Evolutionary conservation across 2,329 filamentous ascomycete species (phyloP), one percentile per base, ranked within the genome.

Genomic region (Epichloe elymi): DNA sequence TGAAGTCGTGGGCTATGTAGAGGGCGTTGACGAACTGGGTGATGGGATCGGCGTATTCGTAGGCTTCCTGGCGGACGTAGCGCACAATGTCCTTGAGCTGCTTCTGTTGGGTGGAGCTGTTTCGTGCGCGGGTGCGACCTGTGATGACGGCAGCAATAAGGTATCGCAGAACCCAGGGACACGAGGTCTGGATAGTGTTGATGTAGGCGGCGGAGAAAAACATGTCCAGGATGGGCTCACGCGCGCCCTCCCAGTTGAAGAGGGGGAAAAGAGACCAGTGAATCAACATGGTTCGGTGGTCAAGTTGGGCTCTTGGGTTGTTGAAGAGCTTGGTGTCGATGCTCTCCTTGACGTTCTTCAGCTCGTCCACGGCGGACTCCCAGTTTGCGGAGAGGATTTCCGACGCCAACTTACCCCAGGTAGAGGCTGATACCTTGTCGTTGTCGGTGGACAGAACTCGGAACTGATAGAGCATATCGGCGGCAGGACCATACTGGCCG

Each of bases 251-350:
- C 74, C 88, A 85, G 82, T 98, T 97, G 81, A 97, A 98, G 74
- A 96, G 90, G 55, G 93, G 91, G 81, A 97, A 98, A 55, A 98
- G 83, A 44, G 88, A 84, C 90, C 93, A 98, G 85, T 98, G 93
- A 62, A 95, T 86, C 63, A 98, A 78, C 88, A 91, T 95, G 53
- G 90, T 94, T 66, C 93, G 88, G 78, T 96, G 91, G 68, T 91
- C 85, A 56, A 98, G 85, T 74, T 98, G 93, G 54, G 87, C 90
- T 57, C 96, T 80, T 30, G 91, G 87, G 77, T 95, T 96, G 79
- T 85, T 93, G 79, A 95, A 96, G 56, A 97, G 83, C 67, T 89
- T 88, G 53, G 85, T 88, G 69, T 98, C 93, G 69, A 98, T 97
- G 63, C 76, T 79, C 71, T 95, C 89, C 71, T 88, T 87, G 56